Percentiles rank a stretch among this genome's conserved stretches.
phyloP scores from a whole-genome alignment of 1,284 basidiomycete species.

The Exobasidium cylindrosporum region DNA sequence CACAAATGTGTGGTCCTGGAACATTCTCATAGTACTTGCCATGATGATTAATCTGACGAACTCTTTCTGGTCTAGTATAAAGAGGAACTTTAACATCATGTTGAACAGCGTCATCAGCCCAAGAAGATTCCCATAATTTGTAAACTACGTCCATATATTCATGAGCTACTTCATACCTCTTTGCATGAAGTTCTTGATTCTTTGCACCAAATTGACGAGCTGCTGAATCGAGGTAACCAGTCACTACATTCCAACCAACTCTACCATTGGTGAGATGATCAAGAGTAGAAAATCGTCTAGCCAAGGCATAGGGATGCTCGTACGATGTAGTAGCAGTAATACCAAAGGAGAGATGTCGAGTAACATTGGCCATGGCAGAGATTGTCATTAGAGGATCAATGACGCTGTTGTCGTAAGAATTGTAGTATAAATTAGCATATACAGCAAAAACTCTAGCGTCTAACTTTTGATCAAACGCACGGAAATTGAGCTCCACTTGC shows the following conservation, averaged over 20 bases:
- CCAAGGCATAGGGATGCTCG: constrained; percentile 54
- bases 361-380: constrained; percentile 43
- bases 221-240: constrained; percentile 53
- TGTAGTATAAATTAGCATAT: no score
- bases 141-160: constrained; percentile 54
- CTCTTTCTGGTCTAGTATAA: constrained; percentile 46
- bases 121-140: constrained; percentile 56
- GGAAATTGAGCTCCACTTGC: constrained; percentile 48
- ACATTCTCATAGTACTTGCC: constrained; percentile 50
- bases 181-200: constrained; percentile 43
- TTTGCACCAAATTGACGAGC: constrained; percentile 49
- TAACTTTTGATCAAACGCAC: no score
- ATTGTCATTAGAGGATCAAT: constrained; percentile 43
- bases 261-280: constrained; percentile 57
- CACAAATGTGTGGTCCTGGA: constrained; percentile 53
- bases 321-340: constrained; percentile 48
- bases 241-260: constrained; percentile 56
- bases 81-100: constrained; percentile 30
- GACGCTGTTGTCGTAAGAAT: constrained; percentile 22
- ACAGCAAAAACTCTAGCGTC: no score
- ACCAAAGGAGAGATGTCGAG: constrained; percentile 44
- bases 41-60: constrained; percentile 52
- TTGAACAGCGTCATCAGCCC: constrained; percentile 54
- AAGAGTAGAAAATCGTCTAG: constrained; percentile 53
- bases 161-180: constrained; percentile 45